phyloP scores from a whole-genome alignment of 192 early-diverging fungal genomes.

The Gryganskiella cystojenkinii region DNA sequence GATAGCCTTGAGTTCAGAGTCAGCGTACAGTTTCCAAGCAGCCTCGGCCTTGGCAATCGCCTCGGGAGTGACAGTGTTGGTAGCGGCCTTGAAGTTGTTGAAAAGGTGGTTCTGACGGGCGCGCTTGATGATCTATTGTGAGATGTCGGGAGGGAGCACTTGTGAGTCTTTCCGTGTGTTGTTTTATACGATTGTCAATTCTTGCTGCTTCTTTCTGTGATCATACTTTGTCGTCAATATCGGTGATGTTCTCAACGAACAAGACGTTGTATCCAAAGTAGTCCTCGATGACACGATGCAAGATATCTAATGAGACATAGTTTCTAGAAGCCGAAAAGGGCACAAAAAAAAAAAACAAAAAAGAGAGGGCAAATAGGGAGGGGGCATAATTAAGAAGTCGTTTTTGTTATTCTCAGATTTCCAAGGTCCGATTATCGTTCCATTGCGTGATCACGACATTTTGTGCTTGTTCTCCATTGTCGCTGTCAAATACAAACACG shows the following conservation, averaged over 20 bases:
- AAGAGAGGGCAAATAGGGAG: neutral
- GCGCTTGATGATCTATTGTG: constrained; percentile 81
- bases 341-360: neutral
- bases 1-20: constrained; percentile 62
- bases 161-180: neutral
- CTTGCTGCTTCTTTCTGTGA: neutral
- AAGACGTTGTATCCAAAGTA: constrained; percentile 95
- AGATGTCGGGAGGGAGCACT: too few species aligned
- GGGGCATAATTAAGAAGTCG: neutral
- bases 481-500: neutral
- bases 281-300: constrained; percentile 93
- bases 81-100: constrained; percentile 61
- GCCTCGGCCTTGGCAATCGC: constrained; percentile 65
- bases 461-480: too few species aligned
- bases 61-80: constrained; percentile 55
- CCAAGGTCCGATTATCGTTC: neutral
- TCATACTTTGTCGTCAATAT: constrained; percentile 95
- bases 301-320: constrained; percentile 94
- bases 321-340: constrained; percentile 60
- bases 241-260: constrained; percentile 98
- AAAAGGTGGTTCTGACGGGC: constrained; percentile 89
- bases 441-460: neutral
- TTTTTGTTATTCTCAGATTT: constrained; percentile 2
- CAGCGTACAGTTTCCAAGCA: constrained; percentile 74
- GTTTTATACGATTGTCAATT: neutral